Conservation (phyloP, 2,329 filamentous ascomycete species). For the Alternaria infectoria region DNA sequence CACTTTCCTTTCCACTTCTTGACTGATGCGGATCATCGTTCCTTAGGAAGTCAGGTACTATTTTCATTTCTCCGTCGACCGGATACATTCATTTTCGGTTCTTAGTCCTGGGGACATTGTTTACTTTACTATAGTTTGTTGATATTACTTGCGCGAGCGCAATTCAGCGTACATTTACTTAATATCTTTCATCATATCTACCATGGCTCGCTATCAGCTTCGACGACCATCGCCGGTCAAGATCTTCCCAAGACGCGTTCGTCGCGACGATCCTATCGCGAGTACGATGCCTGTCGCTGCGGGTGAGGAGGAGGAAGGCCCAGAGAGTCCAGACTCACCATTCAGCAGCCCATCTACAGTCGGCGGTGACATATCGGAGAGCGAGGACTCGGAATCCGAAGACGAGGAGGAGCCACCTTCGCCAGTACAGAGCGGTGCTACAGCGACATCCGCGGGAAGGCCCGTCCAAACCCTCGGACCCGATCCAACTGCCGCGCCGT, state of each 20-base stretch:
- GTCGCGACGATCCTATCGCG: conserved; percentile 27
- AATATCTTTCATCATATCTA: conserved; percentile 9
- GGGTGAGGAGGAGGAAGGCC: conserved; percentile 12
- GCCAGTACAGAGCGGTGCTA: conserved; percentile 6
- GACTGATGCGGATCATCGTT: conserved; percentile 19
- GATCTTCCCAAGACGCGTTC: conserved; percentile 19
- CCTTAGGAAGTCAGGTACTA: conserved; percentile 24
- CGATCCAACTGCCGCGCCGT: not conserved
- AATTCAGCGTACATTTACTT: conserved; percentile 12
- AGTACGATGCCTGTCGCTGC: conserved; percentile 10
- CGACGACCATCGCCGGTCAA: conserved; percentile 36
- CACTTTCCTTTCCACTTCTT: conserved; percentile 23
- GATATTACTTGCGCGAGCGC: conserved; percentile 6
- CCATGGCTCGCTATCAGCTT: conserved; percentile 38
- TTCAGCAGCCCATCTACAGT: conserved; percentile 20
- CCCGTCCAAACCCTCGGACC: conserved; percentile 1
- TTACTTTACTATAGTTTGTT: conserved; percentile 6
- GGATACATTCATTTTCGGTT: conserved; percentile 32
- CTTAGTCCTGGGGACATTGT: conserved; percentile 38
- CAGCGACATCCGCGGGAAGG: not conserved
- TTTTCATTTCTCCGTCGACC: conserved; percentile 38
- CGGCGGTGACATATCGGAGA: conserved; percentile 1
- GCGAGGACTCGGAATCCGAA: conserved; percentile 16
- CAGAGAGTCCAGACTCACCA: conserved; percentile 34
- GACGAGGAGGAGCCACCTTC: conserved; percentile 18